Conservation (phyloP, 352 stramenopile genomes). For the Globisporangium irregulare region DNA sequence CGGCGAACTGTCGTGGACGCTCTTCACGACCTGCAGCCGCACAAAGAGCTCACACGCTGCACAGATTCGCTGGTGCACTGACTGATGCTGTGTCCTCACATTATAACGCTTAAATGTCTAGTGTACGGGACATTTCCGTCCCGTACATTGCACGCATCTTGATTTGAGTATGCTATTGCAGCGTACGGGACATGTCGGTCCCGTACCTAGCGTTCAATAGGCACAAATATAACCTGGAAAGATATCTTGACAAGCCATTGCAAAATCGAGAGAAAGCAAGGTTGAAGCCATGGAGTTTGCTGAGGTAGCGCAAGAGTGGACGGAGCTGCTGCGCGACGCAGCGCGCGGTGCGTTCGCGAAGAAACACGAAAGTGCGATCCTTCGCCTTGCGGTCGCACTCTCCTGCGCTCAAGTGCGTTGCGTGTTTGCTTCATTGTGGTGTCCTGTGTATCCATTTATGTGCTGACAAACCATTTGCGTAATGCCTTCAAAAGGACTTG, state of each 20-base stretch:
- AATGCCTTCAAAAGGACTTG: slow-evolving; percentile 3
- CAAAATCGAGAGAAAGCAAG: not conserved
- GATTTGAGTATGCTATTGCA: not conserved
- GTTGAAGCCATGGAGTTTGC: slow-evolving; percentile 24
- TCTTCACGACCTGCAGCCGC: slow-evolving; percentile 38
- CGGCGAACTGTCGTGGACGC: not conserved
- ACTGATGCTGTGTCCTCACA: too few relatives aligned
- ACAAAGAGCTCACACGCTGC: slow-evolving; percentile 45
- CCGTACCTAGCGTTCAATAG: too few relatives aligned
- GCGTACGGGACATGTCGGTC: too few relatives aligned
- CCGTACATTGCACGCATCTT: not conserved
- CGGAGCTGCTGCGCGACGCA: slow-evolving; percentile 30
- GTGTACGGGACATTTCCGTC: not conserved
- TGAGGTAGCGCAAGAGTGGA: slow-evolving; percentile 36
- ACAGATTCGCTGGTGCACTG: too few relatives aligned
- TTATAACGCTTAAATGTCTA: not conserved
- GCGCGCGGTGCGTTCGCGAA: slow-evolving; percentile 25
- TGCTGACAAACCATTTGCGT: not conserved
- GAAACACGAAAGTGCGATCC: slow-evolving; percentile 22
- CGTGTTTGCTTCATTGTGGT: not conserved
- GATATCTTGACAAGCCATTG: slow-evolving; percentile 2
- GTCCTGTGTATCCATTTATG: not conserved
- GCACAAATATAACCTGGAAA: not conserved
- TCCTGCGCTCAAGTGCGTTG: slow-evolving; percentile 11
- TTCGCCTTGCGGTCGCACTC: slow-evolving; percentile 38